A percentile compares a stretch with the other conserved stretches of the same genome.
These are phyloP conservation scores for Cyclotella sp. DNA, from an alignment of 108 stramenopile genomes.

Conservation along the genomic window DNA sequence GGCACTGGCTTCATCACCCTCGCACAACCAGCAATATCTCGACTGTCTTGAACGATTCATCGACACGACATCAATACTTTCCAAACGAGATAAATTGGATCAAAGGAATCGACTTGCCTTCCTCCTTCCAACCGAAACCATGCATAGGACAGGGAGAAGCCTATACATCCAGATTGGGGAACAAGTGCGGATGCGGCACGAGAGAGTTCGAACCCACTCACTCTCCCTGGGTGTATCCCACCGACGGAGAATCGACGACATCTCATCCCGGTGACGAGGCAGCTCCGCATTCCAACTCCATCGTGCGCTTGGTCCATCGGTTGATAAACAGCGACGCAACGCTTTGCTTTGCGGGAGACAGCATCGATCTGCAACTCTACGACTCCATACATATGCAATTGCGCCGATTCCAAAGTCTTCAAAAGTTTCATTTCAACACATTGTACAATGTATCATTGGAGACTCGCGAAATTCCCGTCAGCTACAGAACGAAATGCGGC, in stretches of 20 bases:
- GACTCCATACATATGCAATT: slow-evolving; percentile 13
- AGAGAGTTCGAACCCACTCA: slow-evolving; percentile 18
- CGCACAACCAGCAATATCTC: neutral
- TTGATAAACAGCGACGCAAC: slow-evolving; percentile 10
- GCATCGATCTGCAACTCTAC: slow-evolving; percentile 29
- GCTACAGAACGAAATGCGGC: slow-evolving; percentile 9
- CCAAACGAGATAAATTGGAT: slow-evolving; percentile 11
- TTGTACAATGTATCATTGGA: neutral
- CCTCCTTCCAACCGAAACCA: neutral
- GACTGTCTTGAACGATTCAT: neutral
- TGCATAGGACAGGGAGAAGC: neutral
- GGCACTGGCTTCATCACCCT: neutral
- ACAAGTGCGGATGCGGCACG: slow-evolving; percentile 22
- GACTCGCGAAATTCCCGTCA: slow-evolving; percentile 10
- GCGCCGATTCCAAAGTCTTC: neutral
- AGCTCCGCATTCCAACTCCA: neutral
- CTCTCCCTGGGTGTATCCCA: slow-evolving; percentile 7
- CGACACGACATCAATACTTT: neutral
- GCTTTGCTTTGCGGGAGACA: slow-evolving; percentile 35
- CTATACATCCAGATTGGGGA: neutral
- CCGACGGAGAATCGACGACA: neutral
- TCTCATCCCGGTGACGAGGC: neutral
- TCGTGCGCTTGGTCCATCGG: slow-evolving; percentile 1
- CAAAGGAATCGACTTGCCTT: neutral
- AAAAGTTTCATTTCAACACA: slow-evolving; percentile 2